phyloP scores from a whole-genome alignment of 2,329 filamentous ascomycete species.

The Lomentospora prolificans region DNA sequence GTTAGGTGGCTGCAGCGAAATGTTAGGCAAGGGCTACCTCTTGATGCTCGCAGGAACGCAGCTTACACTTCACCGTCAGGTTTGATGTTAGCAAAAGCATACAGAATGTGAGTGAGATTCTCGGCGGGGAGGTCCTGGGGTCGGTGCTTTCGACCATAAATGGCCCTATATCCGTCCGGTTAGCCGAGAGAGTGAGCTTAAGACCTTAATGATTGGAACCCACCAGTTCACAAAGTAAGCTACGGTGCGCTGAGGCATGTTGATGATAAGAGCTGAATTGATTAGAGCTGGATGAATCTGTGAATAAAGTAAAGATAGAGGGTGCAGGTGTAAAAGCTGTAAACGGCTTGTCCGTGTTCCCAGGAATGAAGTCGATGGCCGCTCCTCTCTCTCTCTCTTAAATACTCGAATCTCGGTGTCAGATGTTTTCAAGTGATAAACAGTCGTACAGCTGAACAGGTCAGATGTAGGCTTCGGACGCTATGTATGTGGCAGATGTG shows the following conservation, averaged over 20 bases:
- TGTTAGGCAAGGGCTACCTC: slow-evolving; percentile 1
- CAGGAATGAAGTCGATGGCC: neutral
- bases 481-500: neutral
- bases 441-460: neutral
- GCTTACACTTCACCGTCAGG: slow-evolving; percentile 69
- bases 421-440: neutral
- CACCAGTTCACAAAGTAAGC: slow-evolving; percentile 67
- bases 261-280: slow-evolving; percentile 5
- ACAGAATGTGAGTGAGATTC: slow-evolving; percentile 80
- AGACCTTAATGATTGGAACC: neutral
- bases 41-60: neutral
- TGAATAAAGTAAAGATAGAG: neutral
- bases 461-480: neutral
- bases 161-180: slow-evolving; percentile 44
- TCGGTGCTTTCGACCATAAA: slow-evolving; percentile 77
- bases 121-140: slow-evolving; percentile 74
- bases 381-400: neutral
- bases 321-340: neutral
- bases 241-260: slow-evolving; percentile 50
- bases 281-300: neutral
- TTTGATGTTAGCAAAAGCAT: slow-evolving; percentile 80
- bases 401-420: neutral
- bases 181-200: slow-evolving; percentile 7
- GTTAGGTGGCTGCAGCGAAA: slow-evolving; percentile 35
- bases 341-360: neutral